Percentiles rank a stretch among this genome's conserved stretches.
These are phyloP conservation scores for Salix brachista DNA, from an alignment of 345 rosid species.

Conservation along the genomic window DNA sequence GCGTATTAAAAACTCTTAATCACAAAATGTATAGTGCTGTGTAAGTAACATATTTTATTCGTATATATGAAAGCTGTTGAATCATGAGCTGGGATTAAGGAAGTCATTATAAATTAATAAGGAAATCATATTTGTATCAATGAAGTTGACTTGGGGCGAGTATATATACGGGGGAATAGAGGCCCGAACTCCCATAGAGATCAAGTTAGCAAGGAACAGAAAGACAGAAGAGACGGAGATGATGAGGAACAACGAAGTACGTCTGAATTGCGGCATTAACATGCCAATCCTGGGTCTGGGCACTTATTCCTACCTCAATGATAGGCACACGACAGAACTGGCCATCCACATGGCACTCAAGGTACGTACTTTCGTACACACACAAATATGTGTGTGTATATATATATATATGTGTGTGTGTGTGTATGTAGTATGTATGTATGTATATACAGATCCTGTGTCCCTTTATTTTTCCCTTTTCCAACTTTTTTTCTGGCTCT, in stretches of 20 bases:
- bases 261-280: constrained; percentile 54
- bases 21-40: no score
- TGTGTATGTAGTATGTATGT: no score
- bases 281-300: constrained; percentile 77
- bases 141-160: constrained; percentile 46
- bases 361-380: constrained; percentile 29
- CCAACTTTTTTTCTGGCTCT: no score
- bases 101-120: neutral
- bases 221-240: neutral
- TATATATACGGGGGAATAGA: constrained; percentile 18
- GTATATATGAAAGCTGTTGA: no score
- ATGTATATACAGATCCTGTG: no score
- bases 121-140: neutral
- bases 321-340: constrained; percentile 41
- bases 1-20: no score
- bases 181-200: no score
- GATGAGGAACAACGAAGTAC: constrained; percentile 42
- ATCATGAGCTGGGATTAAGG: no score
- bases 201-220: neutral
- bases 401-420: neutral
- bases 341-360: constrained; percentile 66
- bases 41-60: no score
- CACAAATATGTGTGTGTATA: neutral
- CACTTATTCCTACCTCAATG: constrained; percentile 52
- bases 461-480: no score